These are phyloP conservation scores for Boletales sp. DNA, from an alignment of 768 basidiomycete species.

Conservation along the genomic window DNA sequence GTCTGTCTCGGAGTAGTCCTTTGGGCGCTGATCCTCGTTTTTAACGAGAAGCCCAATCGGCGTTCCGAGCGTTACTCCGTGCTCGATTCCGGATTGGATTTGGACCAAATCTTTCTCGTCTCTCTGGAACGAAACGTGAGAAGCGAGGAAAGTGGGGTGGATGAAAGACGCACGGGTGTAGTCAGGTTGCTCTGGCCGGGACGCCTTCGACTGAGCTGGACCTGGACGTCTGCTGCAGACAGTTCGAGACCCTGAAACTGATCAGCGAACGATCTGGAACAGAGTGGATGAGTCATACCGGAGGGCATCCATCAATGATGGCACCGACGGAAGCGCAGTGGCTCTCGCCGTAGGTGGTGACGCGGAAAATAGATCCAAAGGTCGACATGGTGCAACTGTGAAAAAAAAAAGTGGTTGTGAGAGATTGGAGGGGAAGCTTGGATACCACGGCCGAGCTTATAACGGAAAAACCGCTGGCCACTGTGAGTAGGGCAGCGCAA, in stretches of 20 bases:
- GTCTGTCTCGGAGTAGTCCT: conserved; percentile 98
- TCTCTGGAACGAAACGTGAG: conserved; percentile 49
- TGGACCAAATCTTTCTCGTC: conserved; percentile 95
- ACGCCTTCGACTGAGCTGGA: conserved; percentile 84
- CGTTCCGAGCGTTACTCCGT: conserved; percentile 93
- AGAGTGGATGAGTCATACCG: conserved; percentile 49
- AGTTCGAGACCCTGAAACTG: conserved; percentile 72
- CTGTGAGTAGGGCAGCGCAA: conserved; percentile 9
- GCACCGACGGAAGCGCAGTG: conserved; percentile 97
- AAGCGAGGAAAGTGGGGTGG: background rate
- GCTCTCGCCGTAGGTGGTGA: conserved; percentile 97
- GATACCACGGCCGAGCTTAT: conserved; percentile 16
- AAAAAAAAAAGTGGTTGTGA: conserved; percentile 7
- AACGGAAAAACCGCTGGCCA: background rate
- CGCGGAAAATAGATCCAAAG: conserved; percentile 86
- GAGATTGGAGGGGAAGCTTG: conserved; percentile 6
- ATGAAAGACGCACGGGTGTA: conserved; percentile 70
- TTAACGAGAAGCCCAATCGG: conserved; percentile 95
- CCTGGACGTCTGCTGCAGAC: conserved; percentile 79
- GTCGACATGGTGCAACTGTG: conserved; percentile 69
- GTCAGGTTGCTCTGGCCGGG: conserved; percentile 97
- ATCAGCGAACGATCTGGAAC: conserved; percentile 11
- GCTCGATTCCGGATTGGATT: conserved; percentile 90
- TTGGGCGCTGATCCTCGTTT: conserved; percentile 97
- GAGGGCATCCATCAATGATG: conserved; percentile 96